Evolutionary conservation across 257 asterid species (phyloP).

Genomic region (Primulina huaijiensis): DNA sequence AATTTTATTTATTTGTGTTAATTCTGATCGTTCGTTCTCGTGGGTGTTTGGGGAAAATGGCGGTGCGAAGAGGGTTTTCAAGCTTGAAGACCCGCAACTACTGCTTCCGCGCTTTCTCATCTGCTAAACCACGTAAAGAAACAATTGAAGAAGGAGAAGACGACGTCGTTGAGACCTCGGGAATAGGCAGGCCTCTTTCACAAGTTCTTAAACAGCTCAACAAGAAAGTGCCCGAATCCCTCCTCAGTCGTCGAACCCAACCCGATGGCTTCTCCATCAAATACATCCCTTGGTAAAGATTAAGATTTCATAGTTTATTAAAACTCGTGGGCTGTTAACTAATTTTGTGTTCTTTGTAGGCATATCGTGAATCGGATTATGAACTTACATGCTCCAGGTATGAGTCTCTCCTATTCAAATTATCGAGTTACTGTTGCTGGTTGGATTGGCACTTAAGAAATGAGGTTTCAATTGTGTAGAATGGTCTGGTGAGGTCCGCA

Average conservation of each 20-base stretch:
- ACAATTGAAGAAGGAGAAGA: constrained; percentile 22
- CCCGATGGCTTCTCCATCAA: constrained; percentile 47
- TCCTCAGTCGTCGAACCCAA: constrained; percentile 44
- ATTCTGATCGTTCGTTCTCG: too few relatives aligned
- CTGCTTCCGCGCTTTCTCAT: neutral
- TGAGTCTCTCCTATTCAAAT: neutral
- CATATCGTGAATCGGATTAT: constrained; percentile 81
- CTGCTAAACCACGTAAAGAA: neutral
- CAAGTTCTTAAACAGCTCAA: constrained; percentile 63
- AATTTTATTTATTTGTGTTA: too few relatives aligned
- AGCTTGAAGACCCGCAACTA: neutral
- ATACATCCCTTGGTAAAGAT: constrained; percentile 68
- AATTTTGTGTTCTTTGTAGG: constrained; percentile 44
- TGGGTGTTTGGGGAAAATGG: neutral
- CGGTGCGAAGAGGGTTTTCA: neutral
- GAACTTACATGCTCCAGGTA: constrained; percentile 93
- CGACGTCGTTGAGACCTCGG: constrained; percentile 43
- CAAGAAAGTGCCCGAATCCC: constrained; percentile 82
- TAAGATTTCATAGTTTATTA: neutral
- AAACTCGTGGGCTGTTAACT: neutral
- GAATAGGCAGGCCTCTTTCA: constrained; percentile 66
- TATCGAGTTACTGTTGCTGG: constrained; percentile 9
- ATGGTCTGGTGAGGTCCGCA: constrained; percentile 92
- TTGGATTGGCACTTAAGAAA: constrained; percentile 6
- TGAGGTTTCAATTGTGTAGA: constrained; percentile 35